Percentiles rank a stretch among this genome's conserved stretches.
These are phyloP conservation scores for Candida chilensis DNA, from an alignment of 805 yeast genomes.

Conservation along the genomic window DNA sequence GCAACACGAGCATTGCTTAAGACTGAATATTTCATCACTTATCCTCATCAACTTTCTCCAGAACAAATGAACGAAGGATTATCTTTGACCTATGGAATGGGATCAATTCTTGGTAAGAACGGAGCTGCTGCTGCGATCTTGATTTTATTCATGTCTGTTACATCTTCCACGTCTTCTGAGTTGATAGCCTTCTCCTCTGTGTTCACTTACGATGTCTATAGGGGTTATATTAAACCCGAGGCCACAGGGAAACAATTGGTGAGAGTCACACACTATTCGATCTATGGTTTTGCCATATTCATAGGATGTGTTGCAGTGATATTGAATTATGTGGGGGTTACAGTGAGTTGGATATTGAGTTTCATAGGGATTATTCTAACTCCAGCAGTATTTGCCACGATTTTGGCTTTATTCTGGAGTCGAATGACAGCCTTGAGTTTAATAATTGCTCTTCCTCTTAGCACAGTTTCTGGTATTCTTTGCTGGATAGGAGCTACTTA, in stretches of 20 bases:
- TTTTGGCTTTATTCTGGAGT: constrained; percentile 24
- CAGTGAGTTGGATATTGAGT: constrained; percentile 28
- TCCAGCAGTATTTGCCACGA: constrained; percentile 22
- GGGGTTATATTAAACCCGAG: constrained; percentile 24
- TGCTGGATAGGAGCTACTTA: constrained; percentile 14
- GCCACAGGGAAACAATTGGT: constrained; percentile 28
- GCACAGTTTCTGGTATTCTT: constrained; percentile 6
- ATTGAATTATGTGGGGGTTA: constrained; percentile 30
- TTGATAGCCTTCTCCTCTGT: constrained; percentile 30
- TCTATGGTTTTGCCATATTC: constrained; percentile 30
- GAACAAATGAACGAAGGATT: constrained; percentile 28
- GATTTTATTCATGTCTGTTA: constrained; percentile 31
- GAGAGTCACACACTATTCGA: constrained; percentile 18
- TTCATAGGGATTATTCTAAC: constrained; percentile 27
- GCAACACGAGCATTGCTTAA: constrained; percentile 18
- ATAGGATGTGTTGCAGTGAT: constrained; percentile 25
- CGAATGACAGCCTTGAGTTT: constrained; percentile 13
- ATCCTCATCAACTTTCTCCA: constrained; percentile 25
- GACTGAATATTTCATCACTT: constrained; percentile 24
- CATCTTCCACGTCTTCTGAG: constrained; percentile 33
- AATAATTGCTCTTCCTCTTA: constrained; percentile 10
- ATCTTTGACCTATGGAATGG: constrained; percentile 23
- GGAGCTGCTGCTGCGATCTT: constrained; percentile 31
- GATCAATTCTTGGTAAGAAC: constrained; percentile 22
- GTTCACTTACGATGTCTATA: constrained; percentile 27